Evolutionary conservation across 208 protist species (phyloP).

Genomic region (Borovskyia barvae): DNA sequence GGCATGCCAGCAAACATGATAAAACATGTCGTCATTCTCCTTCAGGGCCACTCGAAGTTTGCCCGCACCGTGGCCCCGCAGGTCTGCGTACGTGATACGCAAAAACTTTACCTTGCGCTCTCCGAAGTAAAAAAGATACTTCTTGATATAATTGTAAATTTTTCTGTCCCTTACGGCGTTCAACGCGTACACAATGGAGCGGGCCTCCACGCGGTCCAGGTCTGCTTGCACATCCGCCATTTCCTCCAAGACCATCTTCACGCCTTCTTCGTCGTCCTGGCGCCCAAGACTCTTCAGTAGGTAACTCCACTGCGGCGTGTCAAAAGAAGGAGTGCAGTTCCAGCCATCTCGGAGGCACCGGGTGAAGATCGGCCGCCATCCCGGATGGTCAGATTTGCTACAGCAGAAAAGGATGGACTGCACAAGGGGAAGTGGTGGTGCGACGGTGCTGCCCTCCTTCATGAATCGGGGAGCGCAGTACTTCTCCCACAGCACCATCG

Average conservation of each 20-base stretch:
- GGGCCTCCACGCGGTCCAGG: slow-evolving; percentile 76
- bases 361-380: slow-evolving; percentile 74
- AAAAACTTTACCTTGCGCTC: slow-evolving; percentile 88
- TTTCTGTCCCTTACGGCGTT: slow-evolving; percentile 72
- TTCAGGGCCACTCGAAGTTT: slow-evolving; percentile 74
- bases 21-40: slow-evolving; percentile 89
- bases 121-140: slow-evolving; percentile 85
- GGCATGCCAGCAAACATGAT: slow-evolving; percentile 88
- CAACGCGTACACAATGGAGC: slow-evolving; percentile 75
- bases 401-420: slow-evolving; percentile 82
- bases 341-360: slow-evolving; percentile 76
- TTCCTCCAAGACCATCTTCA: slow-evolving; percentile 75
- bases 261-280: slow-evolving; percentile 75
- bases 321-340: slow-evolving; percentile 85
- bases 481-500: slow-evolving; percentile 70
- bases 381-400: slow-evolving; percentile 60
- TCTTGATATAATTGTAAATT: slow-evolving; percentile 86
- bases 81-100: slow-evolving; percentile 74
- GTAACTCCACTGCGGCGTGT: slow-evolving; percentile 82
- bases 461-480: slow-evolving; percentile 69
- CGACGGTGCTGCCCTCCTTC: slow-evolving; percentile 21
- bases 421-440: slow-evolving; percentile 67
- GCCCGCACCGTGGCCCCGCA: slow-evolving; percentile 80
- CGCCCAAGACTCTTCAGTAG: slow-evolving; percentile 78
- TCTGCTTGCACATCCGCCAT: slow-evolving; percentile 88